phyloP scores from a whole-genome alignment of 176 grass and related monocot species.

The Avena insularis region DNA sequence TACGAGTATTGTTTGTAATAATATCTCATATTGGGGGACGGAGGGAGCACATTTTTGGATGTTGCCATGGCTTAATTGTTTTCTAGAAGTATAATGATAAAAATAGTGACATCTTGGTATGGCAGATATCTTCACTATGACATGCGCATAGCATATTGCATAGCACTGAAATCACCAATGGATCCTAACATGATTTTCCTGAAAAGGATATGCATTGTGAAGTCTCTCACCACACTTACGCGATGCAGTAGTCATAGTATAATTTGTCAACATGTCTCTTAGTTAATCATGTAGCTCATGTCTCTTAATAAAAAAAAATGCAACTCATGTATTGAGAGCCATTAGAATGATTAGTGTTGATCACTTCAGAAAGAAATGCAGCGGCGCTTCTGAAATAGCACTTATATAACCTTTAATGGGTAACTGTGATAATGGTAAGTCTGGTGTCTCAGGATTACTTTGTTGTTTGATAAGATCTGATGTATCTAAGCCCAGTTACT shows the following conservation, averaged over 20 bases:
- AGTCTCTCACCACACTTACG: not conserved
- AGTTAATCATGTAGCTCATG: not conserved
- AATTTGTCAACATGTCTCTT: not conserved
- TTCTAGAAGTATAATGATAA: constrained; percentile 12
- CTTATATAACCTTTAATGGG: not conserved
- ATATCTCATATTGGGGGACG: too few relatives aligned
- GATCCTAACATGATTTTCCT: constrained; percentile 1
- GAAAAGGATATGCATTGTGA: not conserved
- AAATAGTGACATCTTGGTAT: constrained; percentile 31
- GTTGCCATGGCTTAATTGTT: not conserved
- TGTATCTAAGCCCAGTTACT: constrained; percentile 30
- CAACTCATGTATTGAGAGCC: not conserved
- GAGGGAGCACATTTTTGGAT: not conserved
- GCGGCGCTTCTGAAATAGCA: constrained; percentile 16
- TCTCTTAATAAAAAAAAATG: not conserved
- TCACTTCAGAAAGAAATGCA: constrained; percentile 27
- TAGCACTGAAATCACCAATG: not conserved
- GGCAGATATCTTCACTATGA: constrained; percentile 6
- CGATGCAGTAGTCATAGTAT: constrained; percentile 14
- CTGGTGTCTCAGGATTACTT: not conserved
- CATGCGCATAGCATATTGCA: not conserved
- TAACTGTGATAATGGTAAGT: constrained; percentile 19
- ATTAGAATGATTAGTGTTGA: constrained; percentile 31
- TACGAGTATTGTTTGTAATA: too few relatives aligned
- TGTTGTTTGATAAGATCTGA: constrained; percentile 33